Percentiles rank a stretch among this genome's conserved stretches.
Evolutionary conservation across 352 stramenopile genomes (phyloP).

Genomic region (Phytopythium helicoides): DNA sequence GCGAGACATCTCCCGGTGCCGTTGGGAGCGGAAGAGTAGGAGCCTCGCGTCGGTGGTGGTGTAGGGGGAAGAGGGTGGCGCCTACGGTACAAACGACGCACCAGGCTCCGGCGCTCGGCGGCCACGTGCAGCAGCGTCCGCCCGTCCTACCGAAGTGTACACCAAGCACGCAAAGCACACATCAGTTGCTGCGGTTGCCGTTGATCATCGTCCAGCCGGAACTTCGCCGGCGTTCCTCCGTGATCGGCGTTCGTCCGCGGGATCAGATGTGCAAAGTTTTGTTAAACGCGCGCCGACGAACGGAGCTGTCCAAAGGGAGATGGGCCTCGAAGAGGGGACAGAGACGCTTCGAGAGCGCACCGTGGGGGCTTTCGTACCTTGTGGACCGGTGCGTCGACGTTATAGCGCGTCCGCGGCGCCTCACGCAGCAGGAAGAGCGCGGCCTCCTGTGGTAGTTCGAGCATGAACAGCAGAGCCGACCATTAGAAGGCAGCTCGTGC

Average conservation of each 20-base stretch:
- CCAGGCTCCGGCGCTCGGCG: constrained; percentile 22
- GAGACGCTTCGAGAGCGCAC: not conserved
- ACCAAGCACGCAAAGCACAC: not conserved
- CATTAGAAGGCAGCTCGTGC: too few species aligned
- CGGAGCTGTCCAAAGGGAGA: not conserved
- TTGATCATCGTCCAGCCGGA: too few species aligned
- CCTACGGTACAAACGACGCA: too few species aligned
- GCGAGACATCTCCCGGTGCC: too few species aligned
- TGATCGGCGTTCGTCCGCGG: too few species aligned
- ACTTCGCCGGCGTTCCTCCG: too few species aligned
- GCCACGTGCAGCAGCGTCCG: constrained; percentile 31
- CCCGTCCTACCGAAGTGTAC: constrained; percentile 21
- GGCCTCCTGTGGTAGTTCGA: not conserved
- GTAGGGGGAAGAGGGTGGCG: not conserved
- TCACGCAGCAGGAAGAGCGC: constrained; percentile 2
- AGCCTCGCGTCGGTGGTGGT: too few species aligned
- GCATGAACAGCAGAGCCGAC: not conserved
- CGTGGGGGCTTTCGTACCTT: not conserved
- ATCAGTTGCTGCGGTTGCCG: constrained; percentile 2
- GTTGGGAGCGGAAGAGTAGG: too few species aligned
- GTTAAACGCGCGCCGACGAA: constrained; percentile 1
- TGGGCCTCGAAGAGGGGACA: not conserved
- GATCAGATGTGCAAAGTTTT: not conserved
- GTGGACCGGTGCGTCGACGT: constrained; percentile 5
- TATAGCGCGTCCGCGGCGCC: not conserved